Evolutionary conservation across 2,329 filamentous ascomycete species (phyloP), one percentile per base, ranked within the genome.

Genomic region (Knufia fluminis): DNA sequence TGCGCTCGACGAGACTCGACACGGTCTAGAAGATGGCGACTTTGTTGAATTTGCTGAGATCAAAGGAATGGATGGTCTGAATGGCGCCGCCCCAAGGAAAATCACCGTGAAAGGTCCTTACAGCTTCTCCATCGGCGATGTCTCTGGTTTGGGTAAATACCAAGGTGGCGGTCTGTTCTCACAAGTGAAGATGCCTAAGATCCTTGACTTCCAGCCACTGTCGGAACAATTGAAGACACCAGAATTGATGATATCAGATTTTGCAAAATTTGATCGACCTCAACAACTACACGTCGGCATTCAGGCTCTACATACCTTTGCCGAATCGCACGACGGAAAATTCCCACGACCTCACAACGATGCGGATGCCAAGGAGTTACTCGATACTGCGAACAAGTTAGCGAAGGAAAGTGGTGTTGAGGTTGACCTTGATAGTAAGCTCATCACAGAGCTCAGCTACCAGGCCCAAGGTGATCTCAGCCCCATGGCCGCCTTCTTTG

Each of bases 171-270:
- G 92, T 53, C 79, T 95, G 52, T 98, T 86, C 67, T 84, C 86
- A 33, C 92, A 98, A 68, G 92, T 97, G 68, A 98, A 97, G 77
- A 96, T 96, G 91, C 92, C 92, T 45, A 95, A 92, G 71, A 79
- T 88, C 48, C 70, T 97, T 61, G 79, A 92, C 65, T 98, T 97
- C 70, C 86, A 95, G 71, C 75, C 81, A 35, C 79, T 96, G 50
- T 82, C 82, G 36, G 72, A 79, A 46, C 80, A 94, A 53, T 69
- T 96, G 50, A 87, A 87, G 68, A 85, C 88, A 51, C 92, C 92
- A 2, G 91, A 96, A 61, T 81, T 94, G 56, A 71, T 97, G 61
- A 80, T 95, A 53, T 94, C 92, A 19, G 92, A 98, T 66, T 98
- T 90, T 64, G 92, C 92, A 68, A 98, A 98, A 68, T 97, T 96